Percentiles rank a stretch among this genome's conserved stretches.
phyloP scores from a whole-genome alignment of 306 rosid genomes.

The Biancaea sappan region DNA sequence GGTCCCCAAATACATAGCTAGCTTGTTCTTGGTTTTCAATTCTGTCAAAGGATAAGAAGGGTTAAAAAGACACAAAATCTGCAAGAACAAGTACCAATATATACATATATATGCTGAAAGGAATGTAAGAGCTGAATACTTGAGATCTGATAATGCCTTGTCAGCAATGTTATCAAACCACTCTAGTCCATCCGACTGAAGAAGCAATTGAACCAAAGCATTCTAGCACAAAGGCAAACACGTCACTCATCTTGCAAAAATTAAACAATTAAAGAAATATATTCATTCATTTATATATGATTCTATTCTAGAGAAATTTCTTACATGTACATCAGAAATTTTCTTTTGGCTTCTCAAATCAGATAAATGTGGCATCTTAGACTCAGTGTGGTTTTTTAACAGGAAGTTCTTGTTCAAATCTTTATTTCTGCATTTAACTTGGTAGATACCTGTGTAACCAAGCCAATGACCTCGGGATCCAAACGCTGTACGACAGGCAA shows the following conservation, averaged over 20 bases:
- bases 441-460: conserved; percentile 57
- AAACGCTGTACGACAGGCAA: conserved; percentile 57
- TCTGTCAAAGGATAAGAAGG: conserved; percentile 41
- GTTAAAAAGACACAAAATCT: conserved; percentile 8
- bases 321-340: not conserved
- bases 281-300: not conserved
- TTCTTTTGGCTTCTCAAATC: not conserved
- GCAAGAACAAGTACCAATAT: not conserved
- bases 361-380: not conserved
- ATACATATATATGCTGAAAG: not conserved
- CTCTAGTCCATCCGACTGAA: conserved; percentile 65
- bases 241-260: conserved; percentile 1
- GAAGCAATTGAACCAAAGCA: conserved; percentile 58
- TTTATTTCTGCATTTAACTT: conserved; percentile 5
- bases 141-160: conserved; percentile 48
- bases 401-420: not conserved
- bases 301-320: not conserved
- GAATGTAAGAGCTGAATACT: conserved; percentile 44
- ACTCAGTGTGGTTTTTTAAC: not conserved
- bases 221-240: conserved; percentile 48
- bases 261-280: not conserved
- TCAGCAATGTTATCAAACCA: conserved; percentile 64
- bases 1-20: conserved; percentile 53
- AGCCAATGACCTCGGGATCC: conserved; percentile 51
- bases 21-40: conserved; percentile 52